Conservation (phyloP, 2,329 filamentous ascomycete genomes). For the Calycina marina region DNA sequence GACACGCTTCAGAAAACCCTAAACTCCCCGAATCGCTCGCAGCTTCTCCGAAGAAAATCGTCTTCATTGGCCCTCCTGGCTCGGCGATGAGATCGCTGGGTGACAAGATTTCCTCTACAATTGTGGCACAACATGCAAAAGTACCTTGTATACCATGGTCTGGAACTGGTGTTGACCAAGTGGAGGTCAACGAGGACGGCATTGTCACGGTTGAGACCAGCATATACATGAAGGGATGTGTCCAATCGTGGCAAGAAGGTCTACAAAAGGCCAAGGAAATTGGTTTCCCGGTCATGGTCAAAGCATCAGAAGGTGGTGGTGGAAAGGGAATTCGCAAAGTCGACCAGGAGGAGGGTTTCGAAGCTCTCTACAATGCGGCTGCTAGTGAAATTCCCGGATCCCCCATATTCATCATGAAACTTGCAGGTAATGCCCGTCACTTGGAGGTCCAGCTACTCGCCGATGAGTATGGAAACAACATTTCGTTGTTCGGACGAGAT, state of each 20-base stretch:
- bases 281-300: constrained; percentile 99
- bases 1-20: constrained; percentile 96
- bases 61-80: constrained; percentile 96
- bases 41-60: constrained; percentile 93
- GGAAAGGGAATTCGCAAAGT: constrained; percentile 99
- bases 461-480: constrained; percentile 99
- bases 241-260: constrained; percentile 79
- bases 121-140: constrained; percentile 90
- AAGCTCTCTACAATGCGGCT: constrained; percentile 81
- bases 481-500: constrained; percentile 95
- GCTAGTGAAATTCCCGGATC: constrained; percentile 96
- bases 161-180: constrained; percentile 75
- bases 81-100: constrained; percentile 98
- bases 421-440: constrained; percentile 90
- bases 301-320: constrained; percentile 98
- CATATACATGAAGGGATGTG: constrained; percentile 81
- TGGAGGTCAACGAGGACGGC: constrained; percentile 62
- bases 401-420: constrained; percentile 99
- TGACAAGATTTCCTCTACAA: constrained; percentile 99
- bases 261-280: constrained; percentile 75
- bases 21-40: constrained; percentile 92
- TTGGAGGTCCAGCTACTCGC: constrained; percentile 94
- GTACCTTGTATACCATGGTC: constrained; percentile 99
- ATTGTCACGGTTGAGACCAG: constrained; percentile 87
- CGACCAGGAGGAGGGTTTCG: constrained; percentile 69